These are phyloP conservation scores for Eimeria falciformis DNA, from an alignment of 169 alveolate species.

Conservation along the genomic window DNA sequence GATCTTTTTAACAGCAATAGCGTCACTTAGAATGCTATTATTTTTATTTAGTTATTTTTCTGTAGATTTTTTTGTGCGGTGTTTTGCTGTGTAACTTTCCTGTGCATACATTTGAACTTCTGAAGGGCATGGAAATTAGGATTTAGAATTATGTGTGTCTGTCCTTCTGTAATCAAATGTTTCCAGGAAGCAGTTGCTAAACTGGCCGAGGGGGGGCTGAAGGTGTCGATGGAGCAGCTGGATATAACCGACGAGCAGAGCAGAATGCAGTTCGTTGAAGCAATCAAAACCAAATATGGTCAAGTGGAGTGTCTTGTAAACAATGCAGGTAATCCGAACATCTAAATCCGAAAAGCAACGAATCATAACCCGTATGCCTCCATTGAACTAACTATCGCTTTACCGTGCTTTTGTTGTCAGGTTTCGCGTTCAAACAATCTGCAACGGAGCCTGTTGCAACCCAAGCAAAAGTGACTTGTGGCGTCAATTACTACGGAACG, in stretches of 20 bases:
- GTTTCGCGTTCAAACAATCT: constrained; percentile 30
- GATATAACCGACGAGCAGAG: constrained; percentile 40
- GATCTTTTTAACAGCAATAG: too few relatives aligned
- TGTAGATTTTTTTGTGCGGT: too few relatives aligned
- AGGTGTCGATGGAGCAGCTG: constrained; percentile 35
- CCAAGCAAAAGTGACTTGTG: constrained; percentile 45
- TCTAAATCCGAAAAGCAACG: too few relatives aligned
- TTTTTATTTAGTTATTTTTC: too few relatives aligned
- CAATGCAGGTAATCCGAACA: constrained; percentile 54
- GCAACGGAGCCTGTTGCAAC: constrained; percentile 49
- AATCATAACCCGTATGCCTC: too few relatives aligned
- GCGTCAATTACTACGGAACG: constrained; percentile 70
- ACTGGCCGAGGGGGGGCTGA: constrained; percentile 23
- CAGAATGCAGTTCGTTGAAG: neutral
- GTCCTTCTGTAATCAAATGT: too few relatives aligned
- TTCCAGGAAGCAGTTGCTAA: constrained; percentile 30
- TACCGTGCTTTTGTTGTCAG: neutral
- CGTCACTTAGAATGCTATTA: too few relatives aligned
- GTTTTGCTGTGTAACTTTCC: too few relatives aligned
- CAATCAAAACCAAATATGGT: constrained; percentile 14
- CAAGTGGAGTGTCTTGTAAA: constrained; percentile 54
- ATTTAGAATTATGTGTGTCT: too few relatives aligned
- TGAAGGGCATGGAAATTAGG: too few relatives aligned
- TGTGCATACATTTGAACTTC: too few relatives aligned
- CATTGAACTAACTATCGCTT: too few relatives aligned